A percentile compares a stretch with the other conserved stretches of the same genome.
Evolutionary conservation across 164 flowering plant genomes (phyloP).

Genomic region (Vitis amurensis): DNA sequence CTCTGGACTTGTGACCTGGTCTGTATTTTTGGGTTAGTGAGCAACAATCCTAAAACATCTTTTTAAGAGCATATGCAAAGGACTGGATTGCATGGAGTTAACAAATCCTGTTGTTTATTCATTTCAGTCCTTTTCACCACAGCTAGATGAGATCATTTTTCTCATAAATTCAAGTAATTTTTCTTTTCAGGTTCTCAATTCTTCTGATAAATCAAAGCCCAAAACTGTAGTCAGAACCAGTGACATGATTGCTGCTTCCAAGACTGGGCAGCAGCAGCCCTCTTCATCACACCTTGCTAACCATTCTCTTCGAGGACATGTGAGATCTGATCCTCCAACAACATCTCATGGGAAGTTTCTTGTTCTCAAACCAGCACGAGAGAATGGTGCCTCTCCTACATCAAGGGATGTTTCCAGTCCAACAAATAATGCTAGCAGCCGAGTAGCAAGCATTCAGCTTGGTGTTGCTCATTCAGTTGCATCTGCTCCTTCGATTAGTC

Average conservation of each 20-base stretch:
- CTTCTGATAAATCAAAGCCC: slow-evolving; percentile 72
- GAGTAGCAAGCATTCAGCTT: slow-evolving; percentile 32
- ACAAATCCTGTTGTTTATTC: no score
- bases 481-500: slow-evolving; percentile 40
- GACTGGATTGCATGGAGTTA: no score
- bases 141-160: not conserved
- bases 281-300: slow-evolving; percentile 35
- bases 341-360: slow-evolving; percentile 68
- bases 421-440: slow-evolving; percentile 32
- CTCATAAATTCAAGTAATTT: not conserved
- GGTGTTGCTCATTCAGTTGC: slow-evolving; percentile 33
- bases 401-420: slow-evolving; percentile 55
- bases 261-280: slow-evolving; percentile 52
- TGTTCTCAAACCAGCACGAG: slow-evolving; percentile 72
- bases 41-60: no score
- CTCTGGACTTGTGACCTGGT: no score
- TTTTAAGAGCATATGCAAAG: no score
- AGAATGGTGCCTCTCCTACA: slow-evolving; percentile 52
- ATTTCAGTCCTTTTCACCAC: not conserved
- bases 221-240: slow-evolving; percentile 43
- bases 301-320: slow-evolving; percentile 46
- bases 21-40: no score
- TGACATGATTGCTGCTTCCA: slow-evolving; percentile 42
- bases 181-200: slow-evolving; percentile 48
- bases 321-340: slow-evolving; percentile 53